phyloP scores from a whole-genome alignment of 148 eudicot genomes.

The Polygonum maritimum region DNA sequence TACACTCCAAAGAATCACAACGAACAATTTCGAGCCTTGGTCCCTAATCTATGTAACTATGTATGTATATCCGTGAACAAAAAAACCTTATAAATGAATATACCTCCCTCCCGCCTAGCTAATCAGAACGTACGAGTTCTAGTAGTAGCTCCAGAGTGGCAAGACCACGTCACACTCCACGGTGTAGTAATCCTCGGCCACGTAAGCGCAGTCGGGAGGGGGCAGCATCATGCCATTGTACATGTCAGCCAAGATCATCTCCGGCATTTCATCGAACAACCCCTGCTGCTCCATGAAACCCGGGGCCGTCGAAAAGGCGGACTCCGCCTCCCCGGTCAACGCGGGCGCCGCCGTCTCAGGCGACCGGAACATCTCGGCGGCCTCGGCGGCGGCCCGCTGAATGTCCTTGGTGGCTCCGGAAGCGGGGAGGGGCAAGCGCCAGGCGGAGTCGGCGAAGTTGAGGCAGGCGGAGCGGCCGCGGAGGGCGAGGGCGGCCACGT shows the following conservation, averaged over 20 bases:
- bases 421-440: constrained; percentile 47
- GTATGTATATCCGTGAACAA: no score
- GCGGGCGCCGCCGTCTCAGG: no score
- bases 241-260: constrained; percentile 40
- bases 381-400: constrained; percentile 57
- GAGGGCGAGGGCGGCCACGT: constrained; percentile 67
- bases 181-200: neutral
- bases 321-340: neutral
- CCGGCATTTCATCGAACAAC: constrained; percentile 40
- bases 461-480: constrained; percentile 49
- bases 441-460: constrained; percentile 73
- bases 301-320: neutral
- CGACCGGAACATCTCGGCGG: constrained; percentile 43
- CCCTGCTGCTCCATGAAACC: constrained; percentile 45
- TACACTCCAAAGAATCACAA: no score
- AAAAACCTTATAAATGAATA: no score
- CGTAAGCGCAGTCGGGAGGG: constrained; percentile 6
- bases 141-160: constrained; percentile 21
- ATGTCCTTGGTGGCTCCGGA: constrained; percentile 42
- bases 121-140: neutral
- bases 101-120: no score
- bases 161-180: neutral
- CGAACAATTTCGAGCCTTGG: neutral
- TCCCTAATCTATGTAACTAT: no score
- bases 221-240: constrained; percentile 50